Evolutionary conservation across 352 stramenopile genomes (phyloP).

Genomic region (Globisporangium takayamanum): DNA sequence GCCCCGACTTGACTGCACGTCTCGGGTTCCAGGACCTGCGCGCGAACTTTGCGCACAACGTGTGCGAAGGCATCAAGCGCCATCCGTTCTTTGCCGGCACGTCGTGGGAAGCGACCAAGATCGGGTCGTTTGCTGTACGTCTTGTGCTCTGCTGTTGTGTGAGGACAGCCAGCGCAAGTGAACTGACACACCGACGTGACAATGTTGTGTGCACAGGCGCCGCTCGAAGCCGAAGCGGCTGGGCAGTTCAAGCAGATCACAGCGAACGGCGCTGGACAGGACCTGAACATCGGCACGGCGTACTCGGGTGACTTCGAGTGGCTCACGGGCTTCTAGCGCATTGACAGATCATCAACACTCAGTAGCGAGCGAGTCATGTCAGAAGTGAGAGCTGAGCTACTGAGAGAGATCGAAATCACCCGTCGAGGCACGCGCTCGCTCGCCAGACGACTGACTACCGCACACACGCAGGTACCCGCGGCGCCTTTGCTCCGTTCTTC

Average conservation of each 20-base stretch:
- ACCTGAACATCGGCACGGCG: slow-evolving; percentile 64
- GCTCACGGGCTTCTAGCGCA: slow-evolving; percentile 63
- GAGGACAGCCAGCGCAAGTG: background rate
- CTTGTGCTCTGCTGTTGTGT: background rate
- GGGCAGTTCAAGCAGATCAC: slow-evolving; percentile 72
- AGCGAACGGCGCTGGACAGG: slow-evolving; percentile 31
- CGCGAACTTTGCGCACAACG: slow-evolving; percentile 32
- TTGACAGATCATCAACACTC: background rate
- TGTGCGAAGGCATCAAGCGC: slow-evolving; percentile 69
- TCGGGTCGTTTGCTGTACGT: slow-evolving; percentile 72
- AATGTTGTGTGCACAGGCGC: slow-evolving; percentile 31
- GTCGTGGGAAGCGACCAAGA: slow-evolving; percentile 77
- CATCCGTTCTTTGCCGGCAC: slow-evolving; percentile 81
- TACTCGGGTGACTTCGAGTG: slow-evolving; percentile 73
- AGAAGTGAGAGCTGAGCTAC: background rate
- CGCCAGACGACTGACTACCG: background rate
- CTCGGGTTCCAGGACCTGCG: slow-evolving; percentile 50
- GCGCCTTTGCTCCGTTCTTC: background rate
- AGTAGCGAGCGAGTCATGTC: slow-evolving; percentile 4
- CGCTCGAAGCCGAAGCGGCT: slow-evolving; percentile 59
- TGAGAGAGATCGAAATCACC: background rate
- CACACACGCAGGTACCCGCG: background rate
- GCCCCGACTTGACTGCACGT: slow-evolving; percentile 42
- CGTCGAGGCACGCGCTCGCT: background rate
- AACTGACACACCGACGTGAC: background rate